Conservation (phyloP, 2,329 filamentous ascomycete species). For the Sporothrix pseudoabietina region DNA sequence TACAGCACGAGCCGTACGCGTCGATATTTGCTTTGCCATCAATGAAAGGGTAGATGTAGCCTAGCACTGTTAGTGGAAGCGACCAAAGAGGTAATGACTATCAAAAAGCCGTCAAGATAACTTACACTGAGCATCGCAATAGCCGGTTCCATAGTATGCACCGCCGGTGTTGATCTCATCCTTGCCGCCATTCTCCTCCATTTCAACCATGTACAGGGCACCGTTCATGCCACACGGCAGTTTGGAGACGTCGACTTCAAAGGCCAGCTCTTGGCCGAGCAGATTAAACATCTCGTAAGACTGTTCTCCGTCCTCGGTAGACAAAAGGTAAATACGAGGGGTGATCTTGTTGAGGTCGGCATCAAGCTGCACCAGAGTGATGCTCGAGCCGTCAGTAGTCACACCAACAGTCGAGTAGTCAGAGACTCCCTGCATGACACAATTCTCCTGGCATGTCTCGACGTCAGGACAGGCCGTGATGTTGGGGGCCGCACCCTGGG, state of each 20-base stretch:
- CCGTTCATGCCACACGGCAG: constrained; percentile 60
- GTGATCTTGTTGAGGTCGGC: constrained; percentile 35
- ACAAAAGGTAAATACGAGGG: constrained; percentile 41
- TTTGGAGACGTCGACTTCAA: constrained; percentile 65
- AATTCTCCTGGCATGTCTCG: constrained; percentile 6
- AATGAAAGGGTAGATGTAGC: constrained; percentile 51
- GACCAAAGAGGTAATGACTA: too few species aligned
- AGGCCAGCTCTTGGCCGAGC: constrained; percentile 63
- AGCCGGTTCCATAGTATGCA: constrained; percentile 58
- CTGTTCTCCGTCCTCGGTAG: constrained; percentile 32
- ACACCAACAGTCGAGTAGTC: not conserved
- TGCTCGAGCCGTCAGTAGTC: not conserved
- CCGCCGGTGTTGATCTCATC: constrained; percentile 48
- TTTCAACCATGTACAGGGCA: constrained; percentile 57
- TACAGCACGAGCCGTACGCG: constrained; percentile 56
- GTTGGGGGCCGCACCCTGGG: constrained; percentile 7
- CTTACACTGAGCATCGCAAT: constrained; percentile 51
- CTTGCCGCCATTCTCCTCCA: constrained; percentile 55
- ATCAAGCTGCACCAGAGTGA: not conserved
- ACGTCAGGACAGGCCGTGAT: constrained; percentile 9
- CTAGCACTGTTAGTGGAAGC: too few species aligned
- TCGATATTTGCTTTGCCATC: constrained; percentile 46
- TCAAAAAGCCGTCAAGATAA: too few species aligned
- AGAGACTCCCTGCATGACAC: constrained; percentile 2
- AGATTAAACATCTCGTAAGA: constrained; percentile 55